Conservation (phyloP, 139 green algal species). For the Axilococcus clingmanii region DNA sequence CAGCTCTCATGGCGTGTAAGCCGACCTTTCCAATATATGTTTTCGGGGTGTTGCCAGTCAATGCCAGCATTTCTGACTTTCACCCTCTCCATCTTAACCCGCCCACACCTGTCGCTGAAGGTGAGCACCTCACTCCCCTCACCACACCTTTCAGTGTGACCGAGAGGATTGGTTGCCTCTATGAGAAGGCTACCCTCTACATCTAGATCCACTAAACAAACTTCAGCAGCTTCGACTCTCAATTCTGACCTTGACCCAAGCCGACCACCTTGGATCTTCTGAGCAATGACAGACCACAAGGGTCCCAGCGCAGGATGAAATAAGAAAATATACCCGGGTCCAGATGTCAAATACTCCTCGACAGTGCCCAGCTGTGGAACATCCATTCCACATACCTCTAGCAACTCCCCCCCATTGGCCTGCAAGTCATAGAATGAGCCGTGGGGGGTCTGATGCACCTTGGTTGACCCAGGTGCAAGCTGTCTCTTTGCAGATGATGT, state of each 20-base stretch:
- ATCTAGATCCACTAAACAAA: slow-evolving; percentile 47
- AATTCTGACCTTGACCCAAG: slow-evolving; percentile 53
- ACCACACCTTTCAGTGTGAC: slow-evolving; percentile 18
- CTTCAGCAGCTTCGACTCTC: slow-evolving; percentile 70
- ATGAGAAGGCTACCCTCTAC: slow-evolving; percentile 73
- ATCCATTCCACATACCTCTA: slow-evolving; percentile 48
- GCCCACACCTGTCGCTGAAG: slow-evolving; percentile 45
- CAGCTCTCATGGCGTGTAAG: slow-evolving; percentile 53
- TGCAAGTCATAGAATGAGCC: slow-evolving; percentile 93
- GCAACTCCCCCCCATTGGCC: slow-evolving; percentile 75
- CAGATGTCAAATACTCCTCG: slow-evolving; percentile 57
- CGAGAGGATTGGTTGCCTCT: slow-evolving; percentile 36
- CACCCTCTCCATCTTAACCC: slow-evolving; percentile 71
- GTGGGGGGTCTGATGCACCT: slow-evolving; percentile 88
- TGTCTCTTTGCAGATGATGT: slow-evolving; percentile 85
- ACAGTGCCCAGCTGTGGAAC: slow-evolving; percentile 44
- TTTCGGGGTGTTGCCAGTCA: slow-evolving; percentile 57
- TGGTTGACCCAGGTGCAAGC: slow-evolving; percentile 45
- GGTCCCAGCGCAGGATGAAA: slow-evolving; percentile 87
- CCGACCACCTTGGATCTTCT: slow-evolving; percentile 81
- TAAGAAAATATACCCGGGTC: slow-evolving; percentile 83
- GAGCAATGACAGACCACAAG: slow-evolving; percentile 90
- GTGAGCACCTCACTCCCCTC: background rate
- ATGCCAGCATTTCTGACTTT: slow-evolving; percentile 76
- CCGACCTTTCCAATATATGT: slow-evolving; percentile 75